Conservation (phyloP, 768 basidiomycete genomes). For the Naganishia vaughanmartiniae region DNA sequence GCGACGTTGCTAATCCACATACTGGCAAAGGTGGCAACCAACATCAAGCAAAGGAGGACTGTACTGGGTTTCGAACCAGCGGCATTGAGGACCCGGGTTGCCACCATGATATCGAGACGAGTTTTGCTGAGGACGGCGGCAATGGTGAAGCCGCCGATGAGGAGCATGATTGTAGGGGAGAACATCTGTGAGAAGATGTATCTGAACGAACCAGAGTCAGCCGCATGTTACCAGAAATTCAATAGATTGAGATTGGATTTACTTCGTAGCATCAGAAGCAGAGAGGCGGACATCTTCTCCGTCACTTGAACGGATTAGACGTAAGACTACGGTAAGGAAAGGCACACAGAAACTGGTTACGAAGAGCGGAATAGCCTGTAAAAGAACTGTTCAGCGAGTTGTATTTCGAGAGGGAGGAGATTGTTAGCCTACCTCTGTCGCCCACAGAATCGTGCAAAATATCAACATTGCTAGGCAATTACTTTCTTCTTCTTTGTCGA, state of each 20-base stretch:
- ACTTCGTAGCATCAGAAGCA: constrained; percentile 74
- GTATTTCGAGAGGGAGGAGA: neutral
- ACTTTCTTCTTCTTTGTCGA: constrained; percentile 71
- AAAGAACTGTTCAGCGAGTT: neutral
- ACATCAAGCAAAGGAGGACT: constrained; percentile 91
- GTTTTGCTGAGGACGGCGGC: constrained; percentile 94
- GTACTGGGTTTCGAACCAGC: constrained; percentile 83
- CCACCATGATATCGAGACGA: constrained; percentile 81
- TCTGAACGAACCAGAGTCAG: constrained; percentile 54
- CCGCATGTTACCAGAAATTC: neutral
- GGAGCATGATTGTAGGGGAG: constrained; percentile 95
- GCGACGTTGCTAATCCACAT: constrained; percentile 99
- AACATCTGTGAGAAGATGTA: constrained; percentile 94
- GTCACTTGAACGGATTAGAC: constrained; percentile 67
- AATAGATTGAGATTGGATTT: constrained; percentile 42
- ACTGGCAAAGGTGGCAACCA: constrained; percentile 91
- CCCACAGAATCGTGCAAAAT: constrained; percentile 92
- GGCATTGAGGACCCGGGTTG: constrained; percentile 82
- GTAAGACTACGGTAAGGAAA: constrained; percentile 76
- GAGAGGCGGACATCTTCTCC: constrained; percentile 57
- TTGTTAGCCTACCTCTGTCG: constrained; percentile 70
- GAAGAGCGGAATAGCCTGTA: constrained; percentile 89
- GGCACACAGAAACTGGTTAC: constrained; percentile 93
- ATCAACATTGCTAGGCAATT: constrained; percentile 84
- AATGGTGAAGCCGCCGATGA: constrained; percentile 96